Base-by-base conservation (phyloP, 352 stramenopile genomes). In the Phytopythium boreale region DNA sequence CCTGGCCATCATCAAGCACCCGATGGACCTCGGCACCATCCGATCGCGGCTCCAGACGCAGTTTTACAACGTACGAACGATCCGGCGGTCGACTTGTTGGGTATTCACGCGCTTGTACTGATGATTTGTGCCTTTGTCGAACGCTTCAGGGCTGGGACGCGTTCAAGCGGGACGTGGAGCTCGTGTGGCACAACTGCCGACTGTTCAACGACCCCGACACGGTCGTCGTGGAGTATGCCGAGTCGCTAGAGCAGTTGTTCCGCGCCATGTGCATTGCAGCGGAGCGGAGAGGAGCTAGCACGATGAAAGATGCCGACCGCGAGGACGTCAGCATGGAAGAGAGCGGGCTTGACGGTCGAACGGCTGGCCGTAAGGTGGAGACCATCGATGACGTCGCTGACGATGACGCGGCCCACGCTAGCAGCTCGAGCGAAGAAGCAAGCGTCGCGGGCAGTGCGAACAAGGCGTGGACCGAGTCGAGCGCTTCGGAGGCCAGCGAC, bases 11-110 rank as follows among this genome's bases (percentile, higher is more conserved):
- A 90, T 97, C 62, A 67, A 87, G 56, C 71, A 92, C 9, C 89
- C 89, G 2, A 97, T 97, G 65, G 89, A 97, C 66, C 72, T 97
- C 15, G 86, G 84, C 15, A 97, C 89, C 4, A 92, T 97, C 59
- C 80, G 76, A 27, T 77, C 73, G 20, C 86, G 86, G 22, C 59
- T 88, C 1, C 70, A 82, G 31, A 62, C 61, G 46, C 80, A 71
- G 29, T 86, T 82, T 67, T 96, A 96, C 66, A 74, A 67, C 71
- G 88, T 95, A 75, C 43, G 71, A n/a, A n/a, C n/a, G n/a, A n/a
- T n/a, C n/a, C n/a, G n/a, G n/a, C n/a, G n/a, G n/a, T n/a, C n/a
- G n/a, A n/a, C n/a, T n/a, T n/a, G n/a, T n/a, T n/a, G n/a, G n/a
- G 29, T 34, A 34, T 34, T 34, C 29, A 34, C 4, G 29, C 4